Conservation (phyloP, 75 land plant species). For the Sequoia sempervirens region DNA sequence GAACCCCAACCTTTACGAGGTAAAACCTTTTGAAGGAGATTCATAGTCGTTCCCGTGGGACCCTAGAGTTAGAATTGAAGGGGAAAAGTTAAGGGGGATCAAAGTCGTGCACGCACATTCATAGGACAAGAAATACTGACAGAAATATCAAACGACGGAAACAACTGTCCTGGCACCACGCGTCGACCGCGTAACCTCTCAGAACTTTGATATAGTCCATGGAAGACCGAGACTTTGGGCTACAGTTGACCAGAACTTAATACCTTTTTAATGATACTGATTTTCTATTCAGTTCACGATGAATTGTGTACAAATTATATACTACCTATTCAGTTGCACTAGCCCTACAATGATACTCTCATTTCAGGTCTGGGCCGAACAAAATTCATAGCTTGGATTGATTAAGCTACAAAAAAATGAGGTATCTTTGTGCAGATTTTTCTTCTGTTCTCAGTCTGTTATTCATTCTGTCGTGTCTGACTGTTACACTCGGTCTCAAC, state of each 20-base stretch:
- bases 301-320: neutral
- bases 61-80: too few relatives aligned
- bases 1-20: too few relatives aligned
- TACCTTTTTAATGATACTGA: neutral
- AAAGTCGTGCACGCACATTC: neutral
- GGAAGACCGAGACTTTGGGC: neutral
- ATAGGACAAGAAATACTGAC: neutral
- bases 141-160: neutral
- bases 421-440: neutral
- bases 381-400: neutral
- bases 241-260: neutral
- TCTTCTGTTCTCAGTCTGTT: neutral
- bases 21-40: too few relatives aligned
- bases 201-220: neutral
- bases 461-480: neutral
- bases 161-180: neutral
- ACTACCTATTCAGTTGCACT: neutral
- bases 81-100: neutral
- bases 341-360: neutral
- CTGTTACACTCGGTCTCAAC: neutral
- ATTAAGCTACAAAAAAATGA: neutral
- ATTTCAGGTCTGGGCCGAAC: neutral
- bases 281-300: neutral
- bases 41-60: too few relatives aligned
- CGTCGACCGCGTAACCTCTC: neutral